Base-by-base conservation (phyloP, 129 eudicot species). In the Kitagawia praeruptora region DNA sequence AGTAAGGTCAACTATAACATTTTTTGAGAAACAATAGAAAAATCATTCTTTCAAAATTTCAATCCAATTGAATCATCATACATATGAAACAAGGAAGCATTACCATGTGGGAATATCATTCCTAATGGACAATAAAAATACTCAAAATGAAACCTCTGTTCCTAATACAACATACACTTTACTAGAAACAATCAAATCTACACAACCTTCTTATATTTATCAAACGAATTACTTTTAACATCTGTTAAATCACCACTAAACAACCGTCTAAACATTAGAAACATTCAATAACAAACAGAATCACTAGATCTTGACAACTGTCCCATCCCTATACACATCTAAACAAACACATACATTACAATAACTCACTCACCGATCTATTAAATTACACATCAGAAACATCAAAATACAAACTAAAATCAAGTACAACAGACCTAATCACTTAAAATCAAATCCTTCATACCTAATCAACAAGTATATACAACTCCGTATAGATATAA, bases 391-490 rank as follows among this genome's bases (percentile, higher is more conserved):
- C 37, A 25, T 46, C 49, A 31, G 0, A 48, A 48, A 40, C 1
- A 48, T 13, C 47, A 6, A 15, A 48, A 41, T 7, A 58, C n/a
- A 58, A 3, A 58, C 28, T 58, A 8, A 58, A 58, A 61, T 66
- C 71, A 61, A 80, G 28, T 14, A 3, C 48, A 45, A 18, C 83
- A 75, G 46, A 75, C 37, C 75, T 54, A 47, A 51, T 16, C 28
- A 51, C 6, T 31, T 77, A 0, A 28, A 56, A 3, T 46, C 15
- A 46, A 46, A 46, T 46, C 12, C 49, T 46, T 11, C 49, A 11
- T 46, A 46, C 12, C 49, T 46, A 10, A 3, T 46, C 3, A 46
- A 46, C 49, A 46, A 46, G 10, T 46, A 46, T 12, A 10, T 11
- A 46, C 49, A 11, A 12, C 12, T 10, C 2, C 47, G 2, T 44